phyloP scores from a whole-genome alignment of 225 moss, liverwort and hornwort genomes.

The Sphagnum tenellum region DNA sequence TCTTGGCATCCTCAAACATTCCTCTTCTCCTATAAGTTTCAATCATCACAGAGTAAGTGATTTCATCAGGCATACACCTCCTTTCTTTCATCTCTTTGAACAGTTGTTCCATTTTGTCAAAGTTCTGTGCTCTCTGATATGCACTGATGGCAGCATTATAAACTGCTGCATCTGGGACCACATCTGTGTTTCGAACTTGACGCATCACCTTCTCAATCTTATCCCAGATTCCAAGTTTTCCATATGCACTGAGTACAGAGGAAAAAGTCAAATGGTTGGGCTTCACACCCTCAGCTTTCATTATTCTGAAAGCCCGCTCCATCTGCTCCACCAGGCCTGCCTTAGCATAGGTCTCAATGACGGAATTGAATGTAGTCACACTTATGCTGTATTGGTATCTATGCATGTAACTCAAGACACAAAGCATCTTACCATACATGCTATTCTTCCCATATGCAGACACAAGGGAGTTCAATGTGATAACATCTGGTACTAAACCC shows the following conservation, averaged over 20 bases:
- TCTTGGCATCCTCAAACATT: slow-evolving; percentile 21
- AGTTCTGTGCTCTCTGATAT: slow-evolving; percentile 37
- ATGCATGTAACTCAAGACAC: slow-evolving; percentile 59
- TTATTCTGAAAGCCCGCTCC: slow-evolving; percentile 44
- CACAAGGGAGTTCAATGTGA: slow-evolving; percentile 66
- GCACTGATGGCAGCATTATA: slow-evolving; percentile 74
- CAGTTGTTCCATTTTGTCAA: slow-evolving; percentile 42
- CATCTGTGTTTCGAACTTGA: slow-evolving; percentile 56
- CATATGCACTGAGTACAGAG: slow-evolving; percentile 55
- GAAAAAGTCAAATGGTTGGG: slow-evolving; percentile 65
- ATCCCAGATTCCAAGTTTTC: slow-evolving; percentile 36
- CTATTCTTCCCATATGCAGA: slow-evolving; percentile 52
- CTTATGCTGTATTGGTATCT: slow-evolving; percentile 36
- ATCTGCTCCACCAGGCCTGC: slow-evolving; percentile 55
- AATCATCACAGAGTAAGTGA: slow-evolving; percentile 55
- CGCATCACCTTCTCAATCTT: slow-evolving; percentile 65
- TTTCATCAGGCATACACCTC: slow-evolving; percentile 39
- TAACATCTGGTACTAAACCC: slow-evolving; percentile 35
- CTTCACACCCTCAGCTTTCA: slow-evolving; percentile 64
- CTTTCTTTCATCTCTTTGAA: slow-evolving; percentile 57
- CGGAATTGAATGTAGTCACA: slow-evolving; percentile 45
- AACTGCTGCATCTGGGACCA: slow-evolving; percentile 58
- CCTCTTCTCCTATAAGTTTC: slow-evolving; percentile 40
- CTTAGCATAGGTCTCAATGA: slow-evolving; percentile 64
- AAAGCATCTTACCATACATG: slow-evolving; percentile 54